Base-by-base conservation (phyloP, 164 flowering plant genomes). In the Aristolochia contorta region DNA sequence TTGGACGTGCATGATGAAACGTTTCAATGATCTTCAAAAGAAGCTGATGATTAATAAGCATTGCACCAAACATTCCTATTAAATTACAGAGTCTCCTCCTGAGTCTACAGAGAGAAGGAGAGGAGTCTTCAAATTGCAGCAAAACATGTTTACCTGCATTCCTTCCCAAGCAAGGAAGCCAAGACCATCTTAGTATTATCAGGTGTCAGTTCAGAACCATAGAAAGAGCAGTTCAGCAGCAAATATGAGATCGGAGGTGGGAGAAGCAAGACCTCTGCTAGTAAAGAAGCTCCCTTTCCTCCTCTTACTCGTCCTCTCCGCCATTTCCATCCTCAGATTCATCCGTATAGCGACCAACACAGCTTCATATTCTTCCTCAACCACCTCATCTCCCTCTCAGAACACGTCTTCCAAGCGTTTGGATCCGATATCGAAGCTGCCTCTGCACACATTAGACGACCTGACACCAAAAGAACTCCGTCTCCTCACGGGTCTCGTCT, bases 261-360 rank as follows among this genome's bases (percentile, higher is more conserved):
- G 63, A 71, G 43, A 72, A 65, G 79, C n/a, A 55, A 51, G 56
- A 22, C 72, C 53, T 47, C 30, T 27, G 30, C 75, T 75, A 19
- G 68, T 59, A 57, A 79, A 63, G 69, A 89, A 78, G 58, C 65
- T 81, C 63, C 76, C 85, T 30, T 74, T 77, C 37, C 12, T 75
- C 24, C 78, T 89, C 22, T 70, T 87, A 24, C 75, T 85, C 71
- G 62, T 84, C 61, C 65, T 89, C 16, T 71, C 82, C 1, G 54
- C 67, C 66, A 54, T 77, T 33, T 84, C 96, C 24, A 58, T 87
- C 16, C 43, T 86, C 58, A 65, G 96, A 61, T 77, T 87, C 66
- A 72, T 89, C 53, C 61, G 71, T 58, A 67, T 87, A 52, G 62
- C 80, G 16, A 57, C 75, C 54, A 70, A 47, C 18, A 64, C 81